Percentiles rank a stretch among this genome's conserved stretches.
phyloP scores from a whole-genome alignment of 2,329 filamentous ascomycete genomes.

The Ambrosiella xylebori region DNA sequence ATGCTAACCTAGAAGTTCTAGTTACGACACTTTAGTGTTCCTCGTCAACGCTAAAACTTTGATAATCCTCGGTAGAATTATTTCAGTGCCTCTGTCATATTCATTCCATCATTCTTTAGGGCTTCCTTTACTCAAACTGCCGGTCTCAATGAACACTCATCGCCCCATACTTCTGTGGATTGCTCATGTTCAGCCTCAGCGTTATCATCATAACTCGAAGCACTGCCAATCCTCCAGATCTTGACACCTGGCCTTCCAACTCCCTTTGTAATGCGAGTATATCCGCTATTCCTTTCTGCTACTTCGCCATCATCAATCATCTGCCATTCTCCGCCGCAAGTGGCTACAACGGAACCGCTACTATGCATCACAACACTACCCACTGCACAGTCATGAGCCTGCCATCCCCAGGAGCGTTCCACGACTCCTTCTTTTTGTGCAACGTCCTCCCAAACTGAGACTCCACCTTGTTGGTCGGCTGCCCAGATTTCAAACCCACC shows the following conservation, averaged over 20 bases:
- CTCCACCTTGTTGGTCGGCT: constrained; percentile 34
- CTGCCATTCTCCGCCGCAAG: constrained; percentile 38
- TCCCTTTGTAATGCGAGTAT: not conserved
- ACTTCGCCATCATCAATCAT: constrained; percentile 14
- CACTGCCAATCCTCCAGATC: constrained; percentile 9
- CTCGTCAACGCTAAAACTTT: too few relatives aligned
- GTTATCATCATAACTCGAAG: not conserved
- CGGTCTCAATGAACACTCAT: not conserved
- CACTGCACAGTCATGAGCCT: constrained; percentile 29
- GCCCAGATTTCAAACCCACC: constrained; percentile 43
- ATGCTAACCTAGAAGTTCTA: too few relatives aligned
- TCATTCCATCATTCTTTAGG: too few relatives aligned
- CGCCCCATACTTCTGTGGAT: not conserved
- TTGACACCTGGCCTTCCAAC: constrained; percentile 7
- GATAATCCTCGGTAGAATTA: too few relatives aligned
- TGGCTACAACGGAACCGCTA: constrained; percentile 38
- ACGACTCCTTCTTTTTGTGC: constrained; percentile 27
- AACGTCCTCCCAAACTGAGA: constrained; percentile 44
- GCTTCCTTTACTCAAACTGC: not conserved
- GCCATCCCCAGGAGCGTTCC: constrained; percentile 32
- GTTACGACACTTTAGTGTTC: too few relatives aligned
- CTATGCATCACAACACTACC: constrained; percentile 33
- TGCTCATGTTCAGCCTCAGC: not conserved
- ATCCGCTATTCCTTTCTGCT: not conserved
- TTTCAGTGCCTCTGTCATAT: too few relatives aligned